A percentile compares a stretch with the other conserved stretches of the same genome.
phyloP scores from a whole-genome alignment of 169 alveolate genomes.

The Hepatocystis sp. region DNA sequence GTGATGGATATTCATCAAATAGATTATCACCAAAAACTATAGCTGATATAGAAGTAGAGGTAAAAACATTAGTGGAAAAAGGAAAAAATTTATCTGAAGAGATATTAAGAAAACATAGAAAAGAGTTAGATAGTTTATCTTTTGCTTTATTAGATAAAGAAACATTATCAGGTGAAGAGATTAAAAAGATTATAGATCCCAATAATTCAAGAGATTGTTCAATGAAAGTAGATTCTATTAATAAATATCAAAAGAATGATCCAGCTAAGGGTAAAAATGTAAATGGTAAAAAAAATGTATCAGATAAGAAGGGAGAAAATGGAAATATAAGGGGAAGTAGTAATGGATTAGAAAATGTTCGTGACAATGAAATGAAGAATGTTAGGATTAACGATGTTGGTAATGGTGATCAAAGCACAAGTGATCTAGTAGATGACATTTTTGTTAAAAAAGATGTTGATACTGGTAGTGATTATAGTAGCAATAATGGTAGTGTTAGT shows the following conservation, averaged over 20 bases:
- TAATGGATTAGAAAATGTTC: no score
- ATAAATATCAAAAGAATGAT: conserved; percentile 4
- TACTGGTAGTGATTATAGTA: no score
- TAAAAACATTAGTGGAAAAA: conserved; percentile 82
- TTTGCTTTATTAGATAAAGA: conserved; percentile 85
- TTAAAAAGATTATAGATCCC: conserved; percentile 77
- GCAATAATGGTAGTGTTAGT: no score
- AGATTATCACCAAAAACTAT: conserved; percentile 83
- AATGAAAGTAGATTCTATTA: conserved; percentile 2
- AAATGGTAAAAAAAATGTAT: background rate
- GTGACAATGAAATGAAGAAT: no score
- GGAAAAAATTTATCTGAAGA: conserved; percentile 88
- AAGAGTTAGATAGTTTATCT: conserved; percentile 85
- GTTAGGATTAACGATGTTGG: no score
- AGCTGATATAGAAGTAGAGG: conserved; percentile 82
- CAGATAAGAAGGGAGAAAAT: conserved; percentile 7
- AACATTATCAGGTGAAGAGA: conserved; percentile 90
- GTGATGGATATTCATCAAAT: conserved; percentile 78
- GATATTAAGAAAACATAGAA: conserved; percentile 84
- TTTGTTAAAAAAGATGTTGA: no score
- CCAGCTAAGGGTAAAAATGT: background rate
- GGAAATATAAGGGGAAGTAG: no score
- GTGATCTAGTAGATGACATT: no score
- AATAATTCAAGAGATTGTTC: conserved; percentile 58
- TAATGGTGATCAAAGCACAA: no score